Percentiles rank a stretch among this genome's conserved stretches.
These are phyloP conservation scores for Kingdonia uniflora DNA, from an alignment of 164 flowering plant species.

Conservation along the genomic window DNA sequence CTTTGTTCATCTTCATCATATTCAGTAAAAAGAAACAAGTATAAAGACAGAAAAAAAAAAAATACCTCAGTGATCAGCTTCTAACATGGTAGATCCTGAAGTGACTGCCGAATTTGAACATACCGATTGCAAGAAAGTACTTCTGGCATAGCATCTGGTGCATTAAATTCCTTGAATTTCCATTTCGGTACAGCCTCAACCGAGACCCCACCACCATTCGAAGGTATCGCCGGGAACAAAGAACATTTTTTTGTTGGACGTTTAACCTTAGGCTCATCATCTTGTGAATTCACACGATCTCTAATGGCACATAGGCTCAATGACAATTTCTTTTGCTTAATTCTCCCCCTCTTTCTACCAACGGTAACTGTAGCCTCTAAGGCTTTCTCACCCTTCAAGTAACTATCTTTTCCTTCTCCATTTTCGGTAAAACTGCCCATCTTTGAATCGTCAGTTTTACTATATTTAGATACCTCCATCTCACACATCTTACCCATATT, in stretches of 20 bases:
- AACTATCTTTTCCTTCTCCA: conserved; percentile 28
- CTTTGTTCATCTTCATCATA: too few species aligned
- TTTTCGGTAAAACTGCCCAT: conserved; percentile 5
- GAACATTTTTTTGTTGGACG: conserved; percentile 12
- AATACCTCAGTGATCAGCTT: conserved; percentile 36
- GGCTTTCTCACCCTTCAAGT: conserved; percentile 21
- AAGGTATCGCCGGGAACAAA: conserved; percentile 27
- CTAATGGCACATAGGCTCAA: conserved; percentile 51
- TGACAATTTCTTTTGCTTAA: conserved; percentile 59
- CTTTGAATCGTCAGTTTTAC: conserved; percentile 19
- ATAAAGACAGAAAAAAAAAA: not conserved
- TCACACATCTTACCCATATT: conserved; percentile 20
- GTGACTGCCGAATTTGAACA: conserved; percentile 14
- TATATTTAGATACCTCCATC: conserved; percentile 16
- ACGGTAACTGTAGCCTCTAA: conserved; percentile 19
- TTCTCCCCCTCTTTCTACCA: conserved; percentile 55
- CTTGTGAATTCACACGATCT: conserved; percentile 43
- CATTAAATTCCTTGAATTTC: conserved; percentile 50
- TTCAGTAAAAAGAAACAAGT: too few species aligned
- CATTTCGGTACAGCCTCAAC: conserved; percentile 31
- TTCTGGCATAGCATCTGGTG: conserved; percentile 40
- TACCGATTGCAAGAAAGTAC: conserved; percentile 49
- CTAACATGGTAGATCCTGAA: conserved; percentile 21
- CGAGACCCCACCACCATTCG: conserved; percentile 19
- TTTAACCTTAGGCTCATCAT: conserved; percentile 29